Conservation (phyloP, 306 rosid genomes). For the Casuarina cunninghamiana region DNA sequence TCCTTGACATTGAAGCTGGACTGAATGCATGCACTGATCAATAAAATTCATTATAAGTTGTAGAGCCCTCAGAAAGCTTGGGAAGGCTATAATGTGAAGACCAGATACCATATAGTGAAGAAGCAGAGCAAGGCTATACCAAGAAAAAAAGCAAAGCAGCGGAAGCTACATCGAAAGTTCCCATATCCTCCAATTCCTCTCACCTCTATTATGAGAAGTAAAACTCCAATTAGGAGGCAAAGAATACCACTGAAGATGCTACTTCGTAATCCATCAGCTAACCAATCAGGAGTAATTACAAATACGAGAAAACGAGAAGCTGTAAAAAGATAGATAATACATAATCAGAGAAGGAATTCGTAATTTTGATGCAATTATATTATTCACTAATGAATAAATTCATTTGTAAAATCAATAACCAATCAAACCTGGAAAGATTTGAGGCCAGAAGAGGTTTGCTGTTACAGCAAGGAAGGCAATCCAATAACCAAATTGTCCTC, state of each 20-base stretch:
- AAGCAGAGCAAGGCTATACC: constrained; percentile 36
- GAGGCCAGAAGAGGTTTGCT: constrained; percentile 40
- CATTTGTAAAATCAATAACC: background rate
- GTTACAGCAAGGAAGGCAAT: constrained; percentile 41
- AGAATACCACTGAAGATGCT: constrained; percentile 32
- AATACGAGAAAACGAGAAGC: constrained; percentile 48
- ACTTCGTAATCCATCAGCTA: constrained; percentile 40
- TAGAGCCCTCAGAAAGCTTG: background rate
- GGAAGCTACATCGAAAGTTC: constrained; percentile 19
- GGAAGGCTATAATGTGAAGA: background rate
- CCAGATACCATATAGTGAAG: constrained; percentile 38
- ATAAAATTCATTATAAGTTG: background rate
- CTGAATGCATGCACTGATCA: background rate
- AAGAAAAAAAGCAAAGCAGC: constrained; percentile 25
- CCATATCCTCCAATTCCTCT: constrained; percentile 19
- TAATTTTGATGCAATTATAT: background rate
- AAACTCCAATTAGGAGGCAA: constrained; percentile 37
- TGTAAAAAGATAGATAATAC: constrained; percentile 18
- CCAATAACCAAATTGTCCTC: constrained; percentile 52
- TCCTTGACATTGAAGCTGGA: no score
- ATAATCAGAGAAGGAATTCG: constrained; percentile 2
- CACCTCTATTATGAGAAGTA: constrained; percentile 24
- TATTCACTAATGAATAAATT: background rate
- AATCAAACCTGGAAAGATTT: constrained; percentile 37
- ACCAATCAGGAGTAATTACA: constrained; percentile 36